A percentile compares a stretch with the other conserved stretches of the same genome.
phyloP scores from a whole-genome alignment of 2,329 filamentous ascomycete species.

The Raffaelea deltoideospora region DNA sequence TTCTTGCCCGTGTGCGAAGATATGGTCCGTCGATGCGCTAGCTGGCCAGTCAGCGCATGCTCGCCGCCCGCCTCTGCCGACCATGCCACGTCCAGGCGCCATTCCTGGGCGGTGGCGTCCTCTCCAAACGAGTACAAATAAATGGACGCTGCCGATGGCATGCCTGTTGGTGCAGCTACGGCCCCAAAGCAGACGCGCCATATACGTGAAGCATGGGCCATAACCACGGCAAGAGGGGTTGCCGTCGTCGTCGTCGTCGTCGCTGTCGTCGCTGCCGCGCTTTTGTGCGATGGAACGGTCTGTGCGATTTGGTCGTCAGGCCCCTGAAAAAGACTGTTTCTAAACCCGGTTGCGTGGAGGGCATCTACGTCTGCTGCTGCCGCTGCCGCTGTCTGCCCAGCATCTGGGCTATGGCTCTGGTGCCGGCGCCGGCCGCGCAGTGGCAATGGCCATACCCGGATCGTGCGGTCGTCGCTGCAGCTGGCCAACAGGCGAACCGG shows the following conservation, averaged over 20 bases:
- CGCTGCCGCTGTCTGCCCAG: background rate
- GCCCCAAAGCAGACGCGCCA: conserved; percentile 61
- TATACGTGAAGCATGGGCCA: conserved; percentile 80
- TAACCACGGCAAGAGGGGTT: conserved; percentile 50
- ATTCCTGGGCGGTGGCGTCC: conserved; percentile 62
- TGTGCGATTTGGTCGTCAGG: background rate
- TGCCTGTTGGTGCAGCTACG: background rate
- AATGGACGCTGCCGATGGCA: background rate
- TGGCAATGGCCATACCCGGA: conserved; percentile 64
- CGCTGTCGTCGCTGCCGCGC: too few species aligned
- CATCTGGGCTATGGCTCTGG: too few species aligned
- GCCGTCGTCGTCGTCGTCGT: conserved; percentile 14
- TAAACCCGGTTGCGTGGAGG: conserved; percentile 46
- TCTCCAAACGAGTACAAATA: conserved; percentile 66
- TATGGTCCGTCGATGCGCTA: too few species aligned
- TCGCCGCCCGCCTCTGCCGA: too few species aligned
- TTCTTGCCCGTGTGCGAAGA: conserved; percentile 88
- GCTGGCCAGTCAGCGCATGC: too few species aligned
- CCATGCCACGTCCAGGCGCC: conserved; percentile 37
- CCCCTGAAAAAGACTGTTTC: conserved; percentile 2
- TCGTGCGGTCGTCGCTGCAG: conserved; percentile 87
- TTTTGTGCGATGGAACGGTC: conserved; percentile 5
- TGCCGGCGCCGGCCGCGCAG: background rate
- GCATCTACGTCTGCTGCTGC: conserved; percentile 9
- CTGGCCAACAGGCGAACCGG: conserved; percentile 53